Evolutionary conservation across 2,329 filamentous ascomycete genomes (phyloP).

Genomic region (Aureobasidium vineae): DNA sequence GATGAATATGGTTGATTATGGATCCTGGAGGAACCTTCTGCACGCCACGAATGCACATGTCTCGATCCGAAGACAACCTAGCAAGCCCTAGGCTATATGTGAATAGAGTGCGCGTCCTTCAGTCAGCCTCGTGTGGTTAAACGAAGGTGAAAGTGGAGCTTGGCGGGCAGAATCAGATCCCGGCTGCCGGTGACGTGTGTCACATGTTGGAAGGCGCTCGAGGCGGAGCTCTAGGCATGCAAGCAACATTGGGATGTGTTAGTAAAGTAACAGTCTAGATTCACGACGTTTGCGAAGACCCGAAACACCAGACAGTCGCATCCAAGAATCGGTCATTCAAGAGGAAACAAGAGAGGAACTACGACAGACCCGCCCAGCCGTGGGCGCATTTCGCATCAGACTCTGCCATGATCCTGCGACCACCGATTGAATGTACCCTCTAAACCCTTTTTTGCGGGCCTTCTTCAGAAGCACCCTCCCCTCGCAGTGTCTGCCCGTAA

Average conservation of each 20-base stretch:
- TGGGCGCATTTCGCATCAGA: conserved; percentile 19
- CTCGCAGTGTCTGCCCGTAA: conserved; percentile 84
- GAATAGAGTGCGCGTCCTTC: background rate
- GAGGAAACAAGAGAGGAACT: background rate
- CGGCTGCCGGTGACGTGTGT: conserved; percentile 4
- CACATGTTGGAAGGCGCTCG: background rate
- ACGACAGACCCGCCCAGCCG: background rate
- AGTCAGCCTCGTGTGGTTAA: background rate
- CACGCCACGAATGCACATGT: background rate
- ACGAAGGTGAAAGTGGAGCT: background rate
- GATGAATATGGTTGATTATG: background rate
- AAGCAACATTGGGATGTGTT: background rate
- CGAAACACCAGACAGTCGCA: background rate
- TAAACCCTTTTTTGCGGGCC: conserved; percentile 97
- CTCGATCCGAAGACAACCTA: background rate
- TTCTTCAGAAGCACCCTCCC: conserved; percentile 97
- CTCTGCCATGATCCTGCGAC: conserved; percentile 7
- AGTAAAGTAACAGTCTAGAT: background rate
- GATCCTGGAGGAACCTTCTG: background rate
- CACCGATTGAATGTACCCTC: conserved; percentile 70
- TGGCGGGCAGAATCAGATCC: conserved; percentile 1
- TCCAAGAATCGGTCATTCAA: background rate
- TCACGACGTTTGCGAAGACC: background rate
- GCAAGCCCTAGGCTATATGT: background rate
- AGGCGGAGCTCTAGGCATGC: conserved; percentile 4